Evolutionary conservation across 768 basidiomycete species (phyloP).

Genomic region (Lentinus brumalis): DNA sequence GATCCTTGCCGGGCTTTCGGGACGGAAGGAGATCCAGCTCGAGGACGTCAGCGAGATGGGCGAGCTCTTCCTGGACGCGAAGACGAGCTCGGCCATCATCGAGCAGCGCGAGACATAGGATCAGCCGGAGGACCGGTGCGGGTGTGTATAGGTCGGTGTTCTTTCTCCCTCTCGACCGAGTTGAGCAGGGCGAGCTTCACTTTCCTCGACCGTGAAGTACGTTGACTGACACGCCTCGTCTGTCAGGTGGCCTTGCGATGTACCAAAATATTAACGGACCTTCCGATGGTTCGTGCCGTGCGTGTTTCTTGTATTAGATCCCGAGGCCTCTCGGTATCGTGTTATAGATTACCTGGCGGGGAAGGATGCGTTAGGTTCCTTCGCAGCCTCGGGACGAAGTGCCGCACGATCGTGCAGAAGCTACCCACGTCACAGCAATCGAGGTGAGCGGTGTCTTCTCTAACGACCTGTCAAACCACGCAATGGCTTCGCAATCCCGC

Average conservation of each 20-base stretch:
- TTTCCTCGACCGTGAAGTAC: not conserved
- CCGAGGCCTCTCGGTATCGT: constrained; percentile 3
- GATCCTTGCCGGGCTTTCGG: constrained; percentile 77
- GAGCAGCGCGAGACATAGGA: constrained; percentile 2
- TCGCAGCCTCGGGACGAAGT: not conserved
- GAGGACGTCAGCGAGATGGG: constrained; percentile 95
- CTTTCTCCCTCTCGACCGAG: not conserved
- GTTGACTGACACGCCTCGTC: not conserved
- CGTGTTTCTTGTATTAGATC: constrained; percentile 17
- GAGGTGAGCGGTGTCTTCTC: no score
- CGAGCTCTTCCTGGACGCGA: constrained; percentile 94
- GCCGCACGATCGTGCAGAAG: not conserved
- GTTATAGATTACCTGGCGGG: not conserved
- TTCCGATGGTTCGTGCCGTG: not conserved
- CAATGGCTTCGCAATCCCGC: no score
- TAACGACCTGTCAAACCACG: no score
- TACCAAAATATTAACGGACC: constrained; percentile 10
- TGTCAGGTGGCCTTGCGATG: constrained; percentile 11
- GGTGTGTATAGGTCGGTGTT: constrained; percentile 3
- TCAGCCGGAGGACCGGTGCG: constrained; percentile 7
- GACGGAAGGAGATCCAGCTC: constrained; percentile 76
- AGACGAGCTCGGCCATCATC: constrained; percentile 48
- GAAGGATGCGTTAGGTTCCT: not conserved
- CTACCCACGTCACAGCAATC: not conserved
- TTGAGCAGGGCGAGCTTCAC: not conserved